Percentiles rank a stretch among this genome's conserved stretches.
phyloP scores from a whole-genome alignment of 768 basidiomycete species.

The Leccinum arenicola region DNA sequence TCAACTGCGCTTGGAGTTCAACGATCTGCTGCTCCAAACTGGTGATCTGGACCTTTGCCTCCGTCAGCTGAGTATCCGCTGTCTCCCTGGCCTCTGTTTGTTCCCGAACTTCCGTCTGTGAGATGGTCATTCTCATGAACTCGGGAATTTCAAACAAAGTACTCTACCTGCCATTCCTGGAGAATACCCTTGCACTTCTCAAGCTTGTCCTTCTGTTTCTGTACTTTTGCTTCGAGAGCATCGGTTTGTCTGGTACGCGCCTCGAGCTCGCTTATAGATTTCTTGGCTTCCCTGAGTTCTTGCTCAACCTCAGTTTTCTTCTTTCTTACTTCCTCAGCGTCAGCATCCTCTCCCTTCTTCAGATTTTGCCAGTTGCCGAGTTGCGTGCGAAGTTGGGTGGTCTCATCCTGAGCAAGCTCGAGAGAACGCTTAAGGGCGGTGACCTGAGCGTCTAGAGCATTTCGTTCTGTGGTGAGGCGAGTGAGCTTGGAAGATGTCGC shows the following conservation, averaged over 20 bases:
- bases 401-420: slow-evolving; percentile 56
- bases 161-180: slow-evolving; percentile 46
- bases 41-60: slow-evolving; percentile 28
- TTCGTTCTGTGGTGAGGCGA: slow-evolving; percentile 55
- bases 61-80: slow-evolving; percentile 33
- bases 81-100: slow-evolving; percentile 37
- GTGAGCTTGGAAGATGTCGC: slow-evolving; percentile 52
- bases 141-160: background rate
- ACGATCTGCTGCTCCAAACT: slow-evolving; percentile 39
- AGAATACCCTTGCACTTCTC: slow-evolving; percentile 42
- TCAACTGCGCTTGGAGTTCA: slow-evolving; percentile 44
- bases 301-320: slow-evolving; percentile 56
- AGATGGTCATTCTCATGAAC: background rate
- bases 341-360: slow-evolving; percentile 61
- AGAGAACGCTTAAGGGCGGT: slow-evolving; percentile 54
- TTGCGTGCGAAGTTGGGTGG: slow-evolving; percentile 56
- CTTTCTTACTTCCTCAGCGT: slow-evolving; percentile 54
- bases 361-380: slow-evolving; percentile 66
- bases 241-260: slow-evolving; percentile 22
- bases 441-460: slow-evolving; percentile 50
- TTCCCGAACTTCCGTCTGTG: slow-evolving; percentile 39
- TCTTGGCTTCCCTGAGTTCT: slow-evolving; percentile 46
- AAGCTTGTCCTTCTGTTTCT: slow-evolving; percentile 42
- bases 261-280: slow-evolving; percentile 30
- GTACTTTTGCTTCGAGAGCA: slow-evolving; percentile 35